Percentiles rank a stretch among this genome's conserved stretches.
Conservation (phyloP, 2,329 filamentous ascomycete species). For the Drechmeria coniospora region DNA sequence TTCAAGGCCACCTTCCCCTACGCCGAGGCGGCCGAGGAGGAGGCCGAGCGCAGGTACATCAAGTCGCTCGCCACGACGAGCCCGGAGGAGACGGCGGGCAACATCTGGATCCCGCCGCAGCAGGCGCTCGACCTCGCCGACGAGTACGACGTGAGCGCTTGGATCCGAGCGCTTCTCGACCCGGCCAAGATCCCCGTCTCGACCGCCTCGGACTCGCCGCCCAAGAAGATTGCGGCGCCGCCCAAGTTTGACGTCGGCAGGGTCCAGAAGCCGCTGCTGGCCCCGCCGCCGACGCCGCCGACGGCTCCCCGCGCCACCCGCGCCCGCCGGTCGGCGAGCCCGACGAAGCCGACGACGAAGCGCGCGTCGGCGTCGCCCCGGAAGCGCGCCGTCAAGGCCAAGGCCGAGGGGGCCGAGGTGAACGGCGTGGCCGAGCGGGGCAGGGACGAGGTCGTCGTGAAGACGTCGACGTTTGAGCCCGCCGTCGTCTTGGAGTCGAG, state of each 20-base stretch:
- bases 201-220: conserved; percentile 48
- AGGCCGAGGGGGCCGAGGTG: conserved; percentile 22
- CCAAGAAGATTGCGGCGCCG: conserved; percentile 65
- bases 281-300: conserved; percentile 34
- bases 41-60: conserved; percentile 65
- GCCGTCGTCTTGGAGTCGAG: conserved; percentile 31
- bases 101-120: conserved; percentile 84
- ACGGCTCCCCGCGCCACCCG: conserved; percentile 30
- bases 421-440: conserved; percentile 16
- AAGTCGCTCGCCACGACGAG: conserved; percentile 72
- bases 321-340: conserved; percentile 41
- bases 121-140: conserved; percentile 68
- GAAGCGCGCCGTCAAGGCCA: conserved; percentile 33
- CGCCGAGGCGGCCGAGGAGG: conserved; percentile 56
- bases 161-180: conserved; percentile 88
- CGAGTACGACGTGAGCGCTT: conserved; percentile 72
- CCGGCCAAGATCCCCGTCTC: conserved; percentile 56
- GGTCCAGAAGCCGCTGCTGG: conserved; percentile 24
- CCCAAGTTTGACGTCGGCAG: conserved; percentile 56
- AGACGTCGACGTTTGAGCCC: conserved; percentile 34
- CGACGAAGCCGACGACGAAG: conserved; percentile 33
- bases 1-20: conserved; percentile 83
- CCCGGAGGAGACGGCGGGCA: conserved; percentile 84
- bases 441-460: conserved; percentile 22
- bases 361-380: conserved; percentile 35